A percentile compares a stretch with the other conserved stretches of the same genome.
Conservation (phyloP, 2,329 filamentous ascomycete genomes). For the Pseudocercospora crystallina region DNA sequence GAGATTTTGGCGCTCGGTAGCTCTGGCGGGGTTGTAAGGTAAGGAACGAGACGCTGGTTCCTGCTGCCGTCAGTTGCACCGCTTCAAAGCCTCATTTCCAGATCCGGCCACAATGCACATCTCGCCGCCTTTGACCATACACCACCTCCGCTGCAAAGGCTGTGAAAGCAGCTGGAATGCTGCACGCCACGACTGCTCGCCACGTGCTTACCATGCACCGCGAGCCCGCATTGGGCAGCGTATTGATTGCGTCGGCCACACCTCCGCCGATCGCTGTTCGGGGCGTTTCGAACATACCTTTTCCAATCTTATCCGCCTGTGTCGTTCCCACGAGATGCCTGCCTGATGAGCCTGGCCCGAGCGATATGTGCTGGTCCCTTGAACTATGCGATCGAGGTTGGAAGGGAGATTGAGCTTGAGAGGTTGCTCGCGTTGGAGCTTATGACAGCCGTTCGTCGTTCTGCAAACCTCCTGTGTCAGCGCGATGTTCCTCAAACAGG, state of each 20-base stretch:
- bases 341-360: not conserved
- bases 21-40: too few species aligned
- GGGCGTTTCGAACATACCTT: too few species aligned
- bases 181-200: conserved; percentile 7
- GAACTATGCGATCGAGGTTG: not conserved
- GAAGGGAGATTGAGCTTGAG: not conserved
- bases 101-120: conserved; percentile 2
- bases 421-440: not conserved
- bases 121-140: not conserved
- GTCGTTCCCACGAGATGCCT: not conserved
- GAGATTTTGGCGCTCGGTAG: too few species aligned
- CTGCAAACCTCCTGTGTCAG: not conserved
- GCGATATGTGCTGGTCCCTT: not conserved
- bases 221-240: conserved; percentile 9
- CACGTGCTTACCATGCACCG: conserved; percentile 22
- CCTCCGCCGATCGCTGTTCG: too few species aligned
- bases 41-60: conserved; percentile 1
- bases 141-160: too few species aligned
- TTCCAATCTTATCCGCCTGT: too few species aligned
- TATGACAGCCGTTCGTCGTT: not conserved
- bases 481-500: not conserved
- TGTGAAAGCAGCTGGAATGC: conserved; percentile 9
- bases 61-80: conserved; percentile 21
- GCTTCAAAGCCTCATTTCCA: conserved; percentile 15
- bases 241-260: not conserved